Percentiles rank a stretch among this genome's conserved stretches.
phyloP scores from a whole-genome alignment of 768 basidiomycete genomes.

The Lentinula sp. region DNA sequence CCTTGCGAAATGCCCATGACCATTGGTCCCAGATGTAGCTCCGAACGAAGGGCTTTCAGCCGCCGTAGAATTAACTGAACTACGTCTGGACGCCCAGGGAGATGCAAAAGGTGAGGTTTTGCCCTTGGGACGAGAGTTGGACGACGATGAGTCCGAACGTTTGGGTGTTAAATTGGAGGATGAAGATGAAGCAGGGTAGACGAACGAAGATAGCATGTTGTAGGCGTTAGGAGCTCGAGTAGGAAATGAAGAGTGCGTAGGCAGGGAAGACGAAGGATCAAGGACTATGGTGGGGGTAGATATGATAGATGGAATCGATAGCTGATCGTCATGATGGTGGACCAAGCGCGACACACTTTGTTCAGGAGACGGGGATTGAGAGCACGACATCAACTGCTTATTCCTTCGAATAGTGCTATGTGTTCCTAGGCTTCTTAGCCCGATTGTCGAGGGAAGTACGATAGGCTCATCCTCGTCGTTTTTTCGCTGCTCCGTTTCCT shows the following conservation, averaged over 20 bases:
- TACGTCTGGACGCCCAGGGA: conserved; percentile 1
- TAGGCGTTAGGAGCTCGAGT: conserved; percentile 53
- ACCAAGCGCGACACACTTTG: conserved; percentile 15
- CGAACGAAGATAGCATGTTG: conserved; percentile 56
- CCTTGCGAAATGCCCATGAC: not conserved
- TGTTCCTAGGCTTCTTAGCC: conserved; percentile 40
- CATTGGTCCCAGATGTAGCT: not conserved
- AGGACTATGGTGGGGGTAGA: conserved; percentile 1
- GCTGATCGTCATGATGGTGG: not conserved
- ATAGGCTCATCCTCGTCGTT: conserved; percentile 40
- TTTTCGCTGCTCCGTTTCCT: not conserved
- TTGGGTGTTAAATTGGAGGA: conserved; percentile 7
- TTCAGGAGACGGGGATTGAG: conserved; percentile 14
- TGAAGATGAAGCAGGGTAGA: conserved; percentile 23
- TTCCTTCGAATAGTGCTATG: not conserved
- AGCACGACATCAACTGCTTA: not conserved
- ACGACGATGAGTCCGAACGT: conserved; percentile 7
- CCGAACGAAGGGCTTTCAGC: conserved; percentile 2
- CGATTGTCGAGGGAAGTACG: conserved; percentile 64
- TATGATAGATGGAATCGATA: not conserved
- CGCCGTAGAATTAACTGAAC: conserved; percentile 3
- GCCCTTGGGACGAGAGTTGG: not conserved
- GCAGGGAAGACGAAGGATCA: conserved; percentile 21
- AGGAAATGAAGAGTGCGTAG: conserved; percentile 26
- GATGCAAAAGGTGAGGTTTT: conserved; percentile 5